Conservation (phyloP, 169 alveolate species). For the Cryptosporidium sp. region DNA sequence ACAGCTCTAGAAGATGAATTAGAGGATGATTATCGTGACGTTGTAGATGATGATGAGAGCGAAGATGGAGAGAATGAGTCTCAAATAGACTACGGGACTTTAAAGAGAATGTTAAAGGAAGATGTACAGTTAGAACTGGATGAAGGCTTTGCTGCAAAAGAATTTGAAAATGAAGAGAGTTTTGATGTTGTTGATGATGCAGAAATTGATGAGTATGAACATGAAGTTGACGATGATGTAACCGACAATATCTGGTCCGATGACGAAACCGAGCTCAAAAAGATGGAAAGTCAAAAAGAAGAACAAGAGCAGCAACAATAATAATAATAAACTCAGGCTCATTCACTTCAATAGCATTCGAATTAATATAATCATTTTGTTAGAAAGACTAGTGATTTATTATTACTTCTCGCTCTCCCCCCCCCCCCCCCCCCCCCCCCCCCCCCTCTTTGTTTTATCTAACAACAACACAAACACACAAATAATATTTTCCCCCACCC, state of each 20-base stretch:
- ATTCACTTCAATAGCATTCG: neutral
- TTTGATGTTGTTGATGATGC: slow-evolving; percentile 36
- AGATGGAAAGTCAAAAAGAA: slow-evolving; percentile 11
- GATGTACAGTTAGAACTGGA: slow-evolving; percentile 37
- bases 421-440: too few relatives aligned
- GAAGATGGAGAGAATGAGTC: slow-evolving; percentile 29
- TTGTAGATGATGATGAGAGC: neutral
- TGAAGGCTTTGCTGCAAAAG: slow-evolving; percentile 51
- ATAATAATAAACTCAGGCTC: neutral
- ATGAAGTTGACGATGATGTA: slow-evolving; percentile 40
- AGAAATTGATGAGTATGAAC: slow-evolving; percentile 32
- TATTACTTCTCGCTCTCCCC: neutral
- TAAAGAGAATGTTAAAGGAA: slow-evolving; percentile 24
- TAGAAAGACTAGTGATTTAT: neutral
- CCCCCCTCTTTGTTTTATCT: too few relatives aligned
- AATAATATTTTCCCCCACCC: too few relatives aligned
- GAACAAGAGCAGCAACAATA: neutral
- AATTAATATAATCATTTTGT: neutral
- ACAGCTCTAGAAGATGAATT: neutral
- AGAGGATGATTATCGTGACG: neutral
- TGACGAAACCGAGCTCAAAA: slow-evolving; percentile 43
- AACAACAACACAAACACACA: too few relatives aligned
- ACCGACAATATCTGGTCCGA: slow-evolving; percentile 59
- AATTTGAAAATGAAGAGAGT: slow-evolving; percentile 7
- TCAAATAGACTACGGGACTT: neutral